Conservation (phyloP, 495 filamentous ascomycete species). For the Podospora conica region DNA sequence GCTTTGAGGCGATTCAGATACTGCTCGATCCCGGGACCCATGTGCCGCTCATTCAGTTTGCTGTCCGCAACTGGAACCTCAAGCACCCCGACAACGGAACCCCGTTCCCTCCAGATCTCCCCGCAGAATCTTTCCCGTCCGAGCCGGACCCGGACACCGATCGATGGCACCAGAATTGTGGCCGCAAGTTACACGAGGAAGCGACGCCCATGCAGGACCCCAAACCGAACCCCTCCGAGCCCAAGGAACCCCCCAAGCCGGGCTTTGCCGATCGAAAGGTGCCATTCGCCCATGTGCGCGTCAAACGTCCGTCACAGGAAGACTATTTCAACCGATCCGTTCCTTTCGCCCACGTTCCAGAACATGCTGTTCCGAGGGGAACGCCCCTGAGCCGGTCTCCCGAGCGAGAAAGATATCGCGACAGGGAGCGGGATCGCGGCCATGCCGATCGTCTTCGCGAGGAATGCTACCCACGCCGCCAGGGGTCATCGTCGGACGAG, state of each 20-base stretch:
- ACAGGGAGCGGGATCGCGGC: slow-evolving; percentile 22
- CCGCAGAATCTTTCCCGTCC: slow-evolving; percentile 66
- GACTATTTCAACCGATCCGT: slow-evolving; percentile 23
- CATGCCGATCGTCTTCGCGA: slow-evolving; percentile 11
- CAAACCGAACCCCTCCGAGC: slow-evolving; percentile 13
- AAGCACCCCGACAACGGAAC: slow-evolving; percentile 62
- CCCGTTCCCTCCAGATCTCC: slow-evolving; percentile 72
- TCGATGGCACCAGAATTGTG: slow-evolving; percentile 74
- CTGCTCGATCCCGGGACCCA: slow-evolving; percentile 85
- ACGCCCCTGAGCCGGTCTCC: slow-evolving; percentile 15
- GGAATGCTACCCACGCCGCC: slow-evolving; percentile 19
- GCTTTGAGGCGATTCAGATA: slow-evolving; percentile 91
- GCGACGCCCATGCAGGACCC: slow-evolving; percentile 33
- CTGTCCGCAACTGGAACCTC: slow-evolving; percentile 70
- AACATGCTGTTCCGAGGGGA: neutral
- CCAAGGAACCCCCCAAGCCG: slow-evolving; percentile 24
- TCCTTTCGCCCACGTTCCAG: slow-evolving; percentile 19
- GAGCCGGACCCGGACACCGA: slow-evolving; percentile 71
- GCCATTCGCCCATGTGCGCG: slow-evolving; percentile 21
- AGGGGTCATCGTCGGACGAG: slow-evolving; percentile 23
- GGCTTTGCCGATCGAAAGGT: slow-evolving; percentile 16
- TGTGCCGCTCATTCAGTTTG: slow-evolving; percentile 73
- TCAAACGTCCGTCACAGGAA: slow-evolving; percentile 13
- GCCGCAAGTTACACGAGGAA: slow-evolving; percentile 45
- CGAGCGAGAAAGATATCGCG: slow-evolving; percentile 26